Evolutionary conservation across 148 eudicot species (phyloP).

Genomic region (Vaccinium darrowii): DNA sequence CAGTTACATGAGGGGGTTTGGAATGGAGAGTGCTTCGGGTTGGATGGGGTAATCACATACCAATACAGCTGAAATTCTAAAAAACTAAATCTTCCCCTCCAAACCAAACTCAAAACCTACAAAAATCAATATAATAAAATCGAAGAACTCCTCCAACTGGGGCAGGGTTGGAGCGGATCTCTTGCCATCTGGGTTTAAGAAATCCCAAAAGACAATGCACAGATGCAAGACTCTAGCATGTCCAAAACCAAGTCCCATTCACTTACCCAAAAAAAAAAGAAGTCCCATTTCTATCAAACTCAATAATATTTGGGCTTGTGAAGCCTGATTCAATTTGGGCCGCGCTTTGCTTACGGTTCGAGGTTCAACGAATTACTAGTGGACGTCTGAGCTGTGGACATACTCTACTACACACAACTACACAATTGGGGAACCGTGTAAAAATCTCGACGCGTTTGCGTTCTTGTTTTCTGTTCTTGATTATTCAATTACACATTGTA

Average conservation of each 20-base stretch:
- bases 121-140: neutral
- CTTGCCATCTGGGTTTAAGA: neutral
- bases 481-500: neutral
- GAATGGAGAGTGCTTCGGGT: neutral
- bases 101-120: neutral
- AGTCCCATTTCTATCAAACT: neutral
- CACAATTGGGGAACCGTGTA: neutral
- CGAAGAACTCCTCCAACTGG: neutral
- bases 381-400: too few species aligned
- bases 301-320: neutral
- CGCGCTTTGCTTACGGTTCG: neutral
- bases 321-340: neutral
- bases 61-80: neutral
- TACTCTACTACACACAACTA: neutral
- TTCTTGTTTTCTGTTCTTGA: neutral
- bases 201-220: neutral
- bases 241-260: neutral
- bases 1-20: neutral
- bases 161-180: neutral
- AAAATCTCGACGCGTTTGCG: neutral
- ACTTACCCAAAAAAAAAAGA: too few species aligned
- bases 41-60: neutral
- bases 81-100: neutral
- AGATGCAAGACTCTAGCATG: neutral
- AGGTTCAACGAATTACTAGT: neutral